Conservation (phyloP, 441 rosid species). For the Rhodomyrtus psidioides region DNA sequence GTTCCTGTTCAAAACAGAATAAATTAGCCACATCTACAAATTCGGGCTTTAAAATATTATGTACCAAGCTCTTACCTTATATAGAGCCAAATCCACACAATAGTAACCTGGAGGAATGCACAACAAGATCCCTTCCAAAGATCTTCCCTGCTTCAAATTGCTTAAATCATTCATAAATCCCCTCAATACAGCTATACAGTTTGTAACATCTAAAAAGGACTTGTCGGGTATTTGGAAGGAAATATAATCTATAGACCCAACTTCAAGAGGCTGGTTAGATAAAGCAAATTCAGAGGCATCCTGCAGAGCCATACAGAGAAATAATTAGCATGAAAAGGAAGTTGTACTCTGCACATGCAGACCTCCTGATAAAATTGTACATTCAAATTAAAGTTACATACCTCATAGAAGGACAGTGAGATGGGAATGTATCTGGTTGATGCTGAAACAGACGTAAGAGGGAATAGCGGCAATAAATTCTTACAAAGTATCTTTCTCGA, state of each 20-base stretch:
- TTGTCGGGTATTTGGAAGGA: conserved; percentile 61
- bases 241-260: conserved; percentile 29
- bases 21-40: not conserved
- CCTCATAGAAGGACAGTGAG: conserved; percentile 82
- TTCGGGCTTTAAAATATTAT: not conserved
- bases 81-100: conserved; percentile 73
- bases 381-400: conserved; percentile 5
- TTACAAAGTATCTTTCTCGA: conserved; percentile 65
- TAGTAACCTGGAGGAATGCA: conserved; percentile 44
- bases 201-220: conserved; percentile 34
- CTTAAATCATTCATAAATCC: conserved; percentile 40
- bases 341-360: not conserved
- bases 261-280: too few relatives aligned
- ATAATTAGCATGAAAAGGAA: not conserved
- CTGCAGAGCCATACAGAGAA: conserved; percentile 16
- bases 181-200: conserved; percentile 60
- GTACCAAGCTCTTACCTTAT: conserved; percentile 49
- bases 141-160: conserved; percentile 25
- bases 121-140: conserved; percentile 59
- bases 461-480: conserved; percentile 63
- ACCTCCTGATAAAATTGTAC: not conserved
- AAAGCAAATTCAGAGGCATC: conserved; percentile 24
- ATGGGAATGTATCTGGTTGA: conserved; percentile 39
- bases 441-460: conserved; percentile 40
- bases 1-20: conserved; percentile 36